These are phyloP conservation scores for Fusarium xyrophilum DNA, from an alignment of 2,329 filamentous ascomycete genomes.

Conservation along the genomic window DNA sequence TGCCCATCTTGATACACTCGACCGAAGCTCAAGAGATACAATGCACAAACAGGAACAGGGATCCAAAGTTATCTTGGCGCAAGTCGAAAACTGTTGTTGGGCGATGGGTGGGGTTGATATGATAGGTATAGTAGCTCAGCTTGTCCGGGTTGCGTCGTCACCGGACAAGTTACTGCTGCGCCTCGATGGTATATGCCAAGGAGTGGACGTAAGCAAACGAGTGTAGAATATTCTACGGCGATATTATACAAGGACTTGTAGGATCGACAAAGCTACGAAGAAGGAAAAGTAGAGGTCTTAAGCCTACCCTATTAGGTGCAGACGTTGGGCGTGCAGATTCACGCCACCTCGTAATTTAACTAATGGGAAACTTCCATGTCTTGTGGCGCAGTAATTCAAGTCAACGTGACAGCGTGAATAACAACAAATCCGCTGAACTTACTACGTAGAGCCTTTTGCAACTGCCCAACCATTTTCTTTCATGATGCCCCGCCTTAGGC, in stretches of 20 bases:
- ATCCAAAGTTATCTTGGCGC: neutral
- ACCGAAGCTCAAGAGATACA: neutral
- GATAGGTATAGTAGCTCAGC: constrained; percentile 18
- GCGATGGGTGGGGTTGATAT: constrained; percentile 30
- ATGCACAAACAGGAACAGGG: neutral
- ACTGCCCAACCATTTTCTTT: constrained; percentile 25
- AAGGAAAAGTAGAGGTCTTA: neutral
- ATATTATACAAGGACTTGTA: constrained; percentile 2
- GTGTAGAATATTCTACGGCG: neutral
- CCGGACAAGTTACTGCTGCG: constrained; percentile 29
- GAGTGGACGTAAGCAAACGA: constrained; percentile 7
- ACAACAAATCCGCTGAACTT: neutral
- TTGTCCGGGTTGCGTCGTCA: constrained; percentile 30
- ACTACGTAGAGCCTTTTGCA: neutral
- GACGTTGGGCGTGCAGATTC: constrained; percentile 6
- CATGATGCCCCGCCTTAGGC: constrained; percentile 17
- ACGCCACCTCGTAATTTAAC: neutral
- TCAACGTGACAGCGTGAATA: constrained; percentile 1
- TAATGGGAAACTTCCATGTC: constrained; percentile 1
- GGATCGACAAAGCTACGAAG: constrained; percentile 9
- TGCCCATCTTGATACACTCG: constrained; percentile 57
- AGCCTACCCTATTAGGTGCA: neutral
- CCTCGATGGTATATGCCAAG: constrained; percentile 25
- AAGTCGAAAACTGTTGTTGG: constrained; percentile 18
- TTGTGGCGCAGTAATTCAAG: constrained; percentile 26